Conservation (phyloP, 371 early-diverging fungal species). For the Homolaphlyctis polyrhiza region DNA sequence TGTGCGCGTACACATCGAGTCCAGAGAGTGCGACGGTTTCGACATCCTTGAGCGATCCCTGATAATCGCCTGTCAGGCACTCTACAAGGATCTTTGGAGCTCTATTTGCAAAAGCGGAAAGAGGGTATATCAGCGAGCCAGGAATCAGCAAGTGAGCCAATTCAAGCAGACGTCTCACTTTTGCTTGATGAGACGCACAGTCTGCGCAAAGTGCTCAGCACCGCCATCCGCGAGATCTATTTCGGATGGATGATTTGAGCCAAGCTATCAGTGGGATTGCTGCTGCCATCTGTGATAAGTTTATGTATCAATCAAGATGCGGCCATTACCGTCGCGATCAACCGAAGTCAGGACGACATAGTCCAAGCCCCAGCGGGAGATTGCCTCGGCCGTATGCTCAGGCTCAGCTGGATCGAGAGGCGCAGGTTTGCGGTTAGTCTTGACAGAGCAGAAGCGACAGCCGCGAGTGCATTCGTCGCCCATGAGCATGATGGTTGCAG, state of each 20-base stretch:
- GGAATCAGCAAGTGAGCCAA: background rate
- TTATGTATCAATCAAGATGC: background rate
- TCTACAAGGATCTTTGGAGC: slow-evolving; percentile 92
- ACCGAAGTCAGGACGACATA: slow-evolving; percentile 97
- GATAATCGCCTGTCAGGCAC: slow-evolving; percentile 94
- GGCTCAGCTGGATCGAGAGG: slow-evolving; percentile 92
- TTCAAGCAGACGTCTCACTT: slow-evolving; percentile 50
- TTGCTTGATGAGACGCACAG: slow-evolving; percentile 78
- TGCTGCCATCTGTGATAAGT: background rate
- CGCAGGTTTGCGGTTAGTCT: slow-evolving; percentile 84
- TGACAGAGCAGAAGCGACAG: slow-evolving; percentile 97
- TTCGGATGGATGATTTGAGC: background rate
- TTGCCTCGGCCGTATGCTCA: slow-evolving; percentile 90
- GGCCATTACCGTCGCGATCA: slow-evolving; percentile 78
- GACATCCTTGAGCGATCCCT: slow-evolving; percentile 73
- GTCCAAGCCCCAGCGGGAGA: slow-evolving; percentile 93
- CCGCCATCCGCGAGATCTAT: slow-evolving; percentile 90
- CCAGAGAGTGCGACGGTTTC: slow-evolving; percentile 82
- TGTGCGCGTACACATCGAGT: slow-evolving; percentile 97
- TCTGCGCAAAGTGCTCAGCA: slow-evolving; percentile 89
- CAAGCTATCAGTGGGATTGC: background rate
- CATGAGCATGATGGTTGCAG: slow-evolving; percentile 99
- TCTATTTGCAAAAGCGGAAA: slow-evolving; percentile 25
- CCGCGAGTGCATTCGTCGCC: slow-evolving; percentile 98
- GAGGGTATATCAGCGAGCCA: background rate